Percentiles rank a stretch among this genome's conserved stretches.
These are phyloP conservation scores for Jimgerdemannia flammicorona DNA, from an alignment of 192 early-diverging fungal species.

Conservation along the genomic window DNA sequence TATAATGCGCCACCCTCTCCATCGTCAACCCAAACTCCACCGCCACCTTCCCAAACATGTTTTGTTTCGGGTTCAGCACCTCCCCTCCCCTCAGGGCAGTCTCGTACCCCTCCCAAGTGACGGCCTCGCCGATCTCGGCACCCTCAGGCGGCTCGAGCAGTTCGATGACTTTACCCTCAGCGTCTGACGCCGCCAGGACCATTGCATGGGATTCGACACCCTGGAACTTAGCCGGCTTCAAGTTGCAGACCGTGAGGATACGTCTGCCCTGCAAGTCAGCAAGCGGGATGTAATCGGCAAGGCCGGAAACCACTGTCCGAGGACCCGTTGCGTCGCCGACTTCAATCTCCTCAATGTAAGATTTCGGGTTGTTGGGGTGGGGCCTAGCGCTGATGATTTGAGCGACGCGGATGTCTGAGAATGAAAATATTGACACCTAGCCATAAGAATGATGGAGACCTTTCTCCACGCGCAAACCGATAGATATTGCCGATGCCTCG, in stretches of 20 bases:
- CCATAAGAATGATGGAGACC: no score
- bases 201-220: conserved; percentile 60
- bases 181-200: conserved; percentile 53
- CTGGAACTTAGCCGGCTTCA: conserved; percentile 58
- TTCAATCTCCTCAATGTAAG: conserved; percentile 56
- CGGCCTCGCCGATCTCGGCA: conserved; percentile 46
- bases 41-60: conserved; percentile 59
- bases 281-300: conserved; percentile 50
- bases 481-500: background rate
- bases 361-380: conserved; percentile 51
- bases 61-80: conserved; percentile 59
- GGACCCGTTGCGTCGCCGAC: conserved; percentile 47
- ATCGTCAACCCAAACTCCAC: conserved; percentile 43
- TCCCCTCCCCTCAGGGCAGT: conserved; percentile 34
- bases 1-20: conserved; percentile 46
- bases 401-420: conserved; percentile 57
- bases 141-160: conserved; percentile 49
- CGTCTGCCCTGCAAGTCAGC: conserved; percentile 51
- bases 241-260: conserved; percentile 55
- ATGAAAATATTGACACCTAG: no score
- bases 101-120: conserved; percentile 51
- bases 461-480: no score
- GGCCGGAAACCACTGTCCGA: conserved; percentile 59
- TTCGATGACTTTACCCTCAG: conserved; percentile 53
- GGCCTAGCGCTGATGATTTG: conserved; percentile 49